Evolutionary conservation across 2,329 filamentous ascomycete species (phyloP).

Genomic region (Pyrenochaeta sp.): DNA sequence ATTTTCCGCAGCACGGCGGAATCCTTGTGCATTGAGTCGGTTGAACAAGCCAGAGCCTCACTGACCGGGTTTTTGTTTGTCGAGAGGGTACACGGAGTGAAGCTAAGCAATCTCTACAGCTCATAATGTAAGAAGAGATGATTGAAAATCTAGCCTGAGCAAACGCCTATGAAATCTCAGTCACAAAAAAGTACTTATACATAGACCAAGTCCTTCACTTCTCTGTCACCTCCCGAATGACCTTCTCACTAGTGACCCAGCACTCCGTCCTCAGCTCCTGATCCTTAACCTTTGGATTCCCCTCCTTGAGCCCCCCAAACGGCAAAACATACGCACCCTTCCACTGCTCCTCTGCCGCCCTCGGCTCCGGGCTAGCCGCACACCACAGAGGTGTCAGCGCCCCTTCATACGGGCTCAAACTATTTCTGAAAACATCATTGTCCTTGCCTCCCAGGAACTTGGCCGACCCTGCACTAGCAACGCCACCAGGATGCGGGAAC

Average conservation of each 20-base stretch:
- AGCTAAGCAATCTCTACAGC: neutral
- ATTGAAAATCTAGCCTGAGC: no score
- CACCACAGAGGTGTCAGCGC: slow-evolving; percentile 18
- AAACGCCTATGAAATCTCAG: no score
- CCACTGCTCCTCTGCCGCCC: slow-evolving; percentile 4
- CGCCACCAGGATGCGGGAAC: slow-evolving; percentile 12
- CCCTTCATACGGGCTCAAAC: slow-evolving; percentile 10
- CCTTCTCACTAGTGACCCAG: slow-evolving; percentile 13
- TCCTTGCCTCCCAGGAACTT: slow-evolving; percentile 4
- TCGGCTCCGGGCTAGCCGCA: slow-evolving; percentile 15
- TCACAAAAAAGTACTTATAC: no score
- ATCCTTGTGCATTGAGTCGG: neutral
- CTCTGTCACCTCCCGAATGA: no score
- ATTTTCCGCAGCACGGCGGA: neutral
- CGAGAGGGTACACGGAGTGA: neutral
- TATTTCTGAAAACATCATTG: neutral
- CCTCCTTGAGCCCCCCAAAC: slow-evolving; percentile 5
- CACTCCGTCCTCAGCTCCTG: slow-evolving; percentile 7
- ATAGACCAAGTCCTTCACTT: no score
- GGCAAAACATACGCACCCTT: slow-evolving; percentile 14
- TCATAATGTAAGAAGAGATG: neutral
- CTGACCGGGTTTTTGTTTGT: slow-evolving; percentile 2
- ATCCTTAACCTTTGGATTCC: slow-evolving; percentile 1
- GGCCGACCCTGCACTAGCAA: slow-evolving; percentile 10
- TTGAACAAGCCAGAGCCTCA: neutral